phyloP scores from a whole-genome alignment of 495 filamentous ascomycete genomes.

The Tuber magnatum region DNA sequence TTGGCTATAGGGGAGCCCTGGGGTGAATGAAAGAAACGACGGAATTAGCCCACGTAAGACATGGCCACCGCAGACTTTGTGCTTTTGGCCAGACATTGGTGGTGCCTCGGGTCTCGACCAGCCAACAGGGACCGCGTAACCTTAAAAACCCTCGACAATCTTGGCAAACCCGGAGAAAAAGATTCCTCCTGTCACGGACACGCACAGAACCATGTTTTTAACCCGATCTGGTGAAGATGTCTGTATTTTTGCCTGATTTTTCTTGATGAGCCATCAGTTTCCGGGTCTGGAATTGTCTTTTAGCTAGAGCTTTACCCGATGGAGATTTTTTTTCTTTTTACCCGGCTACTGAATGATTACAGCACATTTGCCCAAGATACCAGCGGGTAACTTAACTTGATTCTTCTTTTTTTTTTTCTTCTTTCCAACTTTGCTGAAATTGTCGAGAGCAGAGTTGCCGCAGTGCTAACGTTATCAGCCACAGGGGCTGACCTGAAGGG shows the following conservation, averaged over 20 bases:
- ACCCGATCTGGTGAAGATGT: background rate
- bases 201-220: background rate
- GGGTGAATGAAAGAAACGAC: background rate
- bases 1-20: no score
- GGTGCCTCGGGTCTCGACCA: background rate
- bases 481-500: background rate
- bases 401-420: no score
- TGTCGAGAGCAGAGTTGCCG: background rate
- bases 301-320: background rate
- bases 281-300: background rate
- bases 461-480: background rate
- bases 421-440: no score
- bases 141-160: background rate
- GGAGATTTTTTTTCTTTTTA: background rate
- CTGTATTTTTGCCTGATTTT: background rate
- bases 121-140: background rate
- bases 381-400: no score
- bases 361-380: background rate
- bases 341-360: background rate
- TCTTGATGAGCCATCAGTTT: background rate
- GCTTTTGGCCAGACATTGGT: background rate
- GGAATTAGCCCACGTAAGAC: background rate
- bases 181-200: background rate
- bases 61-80: background rate
- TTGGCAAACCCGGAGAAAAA: background rate